These are phyloP conservation scores for Asterella californica DNA, from an alignment of 225 moss, liverwort and hornwort species.

Conservation along the genomic window DNA sequence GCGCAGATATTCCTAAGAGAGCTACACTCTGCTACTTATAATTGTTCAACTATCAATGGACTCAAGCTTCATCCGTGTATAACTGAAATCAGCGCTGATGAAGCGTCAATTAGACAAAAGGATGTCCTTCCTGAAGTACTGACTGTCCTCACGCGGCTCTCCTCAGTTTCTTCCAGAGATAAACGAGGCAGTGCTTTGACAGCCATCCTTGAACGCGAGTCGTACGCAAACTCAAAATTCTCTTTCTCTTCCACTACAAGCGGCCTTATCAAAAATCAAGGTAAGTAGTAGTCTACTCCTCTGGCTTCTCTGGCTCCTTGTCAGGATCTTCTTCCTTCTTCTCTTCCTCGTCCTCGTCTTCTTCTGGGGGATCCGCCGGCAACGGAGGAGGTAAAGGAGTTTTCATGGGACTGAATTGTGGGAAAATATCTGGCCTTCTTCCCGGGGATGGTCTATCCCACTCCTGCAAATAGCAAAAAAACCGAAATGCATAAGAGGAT, in stretches of 20 bases:
- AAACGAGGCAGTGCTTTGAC: slow-evolving; percentile 22
- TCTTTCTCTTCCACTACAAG: not conserved
- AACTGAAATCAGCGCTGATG: slow-evolving; percentile 9
- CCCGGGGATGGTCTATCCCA: slow-evolving; percentile 93
- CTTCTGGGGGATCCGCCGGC: slow-evolving; percentile 92
- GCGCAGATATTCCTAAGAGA: slow-evolving; percentile 2
- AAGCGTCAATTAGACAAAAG: slow-evolving; percentile 7
- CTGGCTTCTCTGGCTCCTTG: slow-evolving; percentile 84
- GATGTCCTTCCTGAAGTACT: slow-evolving; percentile 1
- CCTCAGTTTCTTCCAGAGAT: slow-evolving; percentile 12
- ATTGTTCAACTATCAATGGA: not conserved
- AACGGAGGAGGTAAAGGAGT: slow-evolving; percentile 86
- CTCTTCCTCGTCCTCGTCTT: slow-evolving; percentile 94
- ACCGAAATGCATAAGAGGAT: not conserved
- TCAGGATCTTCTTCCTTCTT: slow-evolving; percentile 90
- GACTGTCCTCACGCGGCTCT: slow-evolving; percentile 19
- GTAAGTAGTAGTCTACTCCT: slow-evolving; percentile 30
- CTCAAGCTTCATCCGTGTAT: not conserved
- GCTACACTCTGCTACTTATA: slow-evolving; percentile 1
- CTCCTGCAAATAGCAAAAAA: slow-evolving; percentile 39
- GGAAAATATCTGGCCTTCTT: slow-evolving; percentile 90
- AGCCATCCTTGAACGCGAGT: slow-evolving; percentile 8
- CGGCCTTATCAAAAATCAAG: not conserved
- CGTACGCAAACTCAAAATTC: not conserved
- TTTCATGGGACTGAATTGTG: slow-evolving; percentile 98